Percentiles rank a stretch among this genome's conserved stretches.
These are phyloP conservation scores for Plantago elongata DNA, from an alignment of 257 asterid species.

Conservation along the genomic window DNA sequence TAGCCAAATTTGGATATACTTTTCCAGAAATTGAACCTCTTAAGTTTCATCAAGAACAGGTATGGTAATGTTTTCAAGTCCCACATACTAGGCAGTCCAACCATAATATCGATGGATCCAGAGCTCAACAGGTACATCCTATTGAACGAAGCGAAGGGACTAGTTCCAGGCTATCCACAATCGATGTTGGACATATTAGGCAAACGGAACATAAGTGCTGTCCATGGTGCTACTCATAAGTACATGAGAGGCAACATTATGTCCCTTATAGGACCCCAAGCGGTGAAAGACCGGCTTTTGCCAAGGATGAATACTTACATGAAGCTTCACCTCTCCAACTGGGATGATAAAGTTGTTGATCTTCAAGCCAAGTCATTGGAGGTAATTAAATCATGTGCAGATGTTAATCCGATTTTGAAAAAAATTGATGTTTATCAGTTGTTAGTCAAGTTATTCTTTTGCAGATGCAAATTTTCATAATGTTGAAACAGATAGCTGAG, in stretches of 20 bases:
- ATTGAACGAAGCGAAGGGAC: constrained; percentile 65
- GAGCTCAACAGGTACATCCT: constrained; percentile 66
- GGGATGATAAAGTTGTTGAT: constrained; percentile 50
- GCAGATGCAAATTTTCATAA: constrained; percentile 53
- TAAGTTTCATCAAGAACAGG: constrained; percentile 28
- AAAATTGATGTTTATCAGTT: neutral
- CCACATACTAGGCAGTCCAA: constrained; percentile 80
- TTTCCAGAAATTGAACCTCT: neutral
- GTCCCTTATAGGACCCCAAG: constrained; percentile 54
- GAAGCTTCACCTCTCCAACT: constrained; percentile 43
- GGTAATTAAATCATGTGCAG: constrained; percentile 23
- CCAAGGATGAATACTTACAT: constrained; percentile 48
- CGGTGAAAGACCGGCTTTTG: constrained; percentile 42
- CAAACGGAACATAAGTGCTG: constrained; percentile 59
- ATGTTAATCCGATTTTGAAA: neutral
- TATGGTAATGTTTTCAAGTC: constrained; percentile 75
- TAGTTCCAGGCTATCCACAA: constrained; percentile 84
- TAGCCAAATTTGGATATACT: too few species aligned
- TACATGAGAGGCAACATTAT: constrained; percentile 52
- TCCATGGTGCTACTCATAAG: constrained; percentile 60
- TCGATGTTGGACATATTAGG: constrained; percentile 86
- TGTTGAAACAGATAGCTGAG: constrained; percentile 43
- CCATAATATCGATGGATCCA: constrained; percentile 79
- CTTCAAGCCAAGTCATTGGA: constrained; percentile 61
- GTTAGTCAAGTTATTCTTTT: neutral